These are phyloP conservation scores for Linaria vulgaris DNA, from an alignment of 257 asterid species.

Conservation along the genomic window DNA sequence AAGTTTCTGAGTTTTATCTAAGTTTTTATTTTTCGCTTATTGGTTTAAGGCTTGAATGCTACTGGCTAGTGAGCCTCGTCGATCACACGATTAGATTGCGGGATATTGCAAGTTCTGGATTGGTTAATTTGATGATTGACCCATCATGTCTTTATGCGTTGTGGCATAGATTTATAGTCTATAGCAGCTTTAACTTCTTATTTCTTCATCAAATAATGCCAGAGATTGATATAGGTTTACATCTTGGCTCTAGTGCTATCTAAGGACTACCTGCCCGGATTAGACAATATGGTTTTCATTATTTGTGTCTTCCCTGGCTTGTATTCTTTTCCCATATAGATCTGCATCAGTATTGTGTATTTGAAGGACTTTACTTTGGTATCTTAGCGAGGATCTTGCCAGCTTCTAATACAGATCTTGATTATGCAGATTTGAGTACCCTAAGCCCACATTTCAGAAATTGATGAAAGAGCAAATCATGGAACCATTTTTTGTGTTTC, in stretches of 20 bases:
- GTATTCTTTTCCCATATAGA: constrained; percentile 8
- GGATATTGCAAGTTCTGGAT: constrained; percentile 1
- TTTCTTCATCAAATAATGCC: constrained; percentile 20
- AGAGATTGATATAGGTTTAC: constrained; percentile 5
- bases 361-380: constrained; percentile 8
- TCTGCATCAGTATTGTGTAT: constrained; percentile 14
- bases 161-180: constrained; percentile 6
- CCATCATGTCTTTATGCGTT: constrained; percentile 12
- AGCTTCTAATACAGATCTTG: constrained; percentile 30
- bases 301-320: not conserved
- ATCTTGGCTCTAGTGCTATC: not conserved
- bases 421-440: constrained; percentile 86
- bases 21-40: not conserved
- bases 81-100: not conserved
- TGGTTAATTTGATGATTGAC: constrained; percentile 3
- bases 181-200: constrained; percentile 14
- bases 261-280: not conserved
- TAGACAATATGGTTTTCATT: not conserved
- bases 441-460: constrained; percentile 94
- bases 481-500: constrained; percentile 97
- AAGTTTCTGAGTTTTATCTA: not conserved
- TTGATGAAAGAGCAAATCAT: constrained; percentile 92
- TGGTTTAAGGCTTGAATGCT: not conserved
- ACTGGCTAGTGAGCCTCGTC: not conserved
- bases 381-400: constrained; percentile 4